A percentile compares a stretch with the other conserved stretches of the same genome.
Evolutionary conservation across 306 rosid species (phyloP).

Genomic region (Rubus idaeus): DNA sequence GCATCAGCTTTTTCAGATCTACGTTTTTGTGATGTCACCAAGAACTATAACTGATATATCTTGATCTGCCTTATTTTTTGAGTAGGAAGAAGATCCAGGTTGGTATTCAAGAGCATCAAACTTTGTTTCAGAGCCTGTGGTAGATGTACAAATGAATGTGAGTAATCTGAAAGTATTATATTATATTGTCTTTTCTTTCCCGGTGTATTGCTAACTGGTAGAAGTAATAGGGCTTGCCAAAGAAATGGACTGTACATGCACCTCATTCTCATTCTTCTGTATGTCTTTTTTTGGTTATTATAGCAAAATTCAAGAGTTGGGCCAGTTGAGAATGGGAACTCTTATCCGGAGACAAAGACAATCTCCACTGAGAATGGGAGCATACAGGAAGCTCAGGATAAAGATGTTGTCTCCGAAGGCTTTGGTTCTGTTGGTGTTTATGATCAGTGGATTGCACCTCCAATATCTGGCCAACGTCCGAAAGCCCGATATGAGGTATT

Average conservation of each 20-base stretch:
- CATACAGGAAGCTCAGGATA: conserved; percentile 60
- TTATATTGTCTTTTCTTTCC: neutral
- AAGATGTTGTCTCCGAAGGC: conserved; percentile 75
- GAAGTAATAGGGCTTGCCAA: neutral
- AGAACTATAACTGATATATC: conserved; percentile 30
- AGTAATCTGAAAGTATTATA: conserved; percentile 32
- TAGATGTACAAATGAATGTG: conserved; percentile 85
- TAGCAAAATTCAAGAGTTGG: conserved; percentile 68
- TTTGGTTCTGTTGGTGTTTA: conserved; percentile 65
- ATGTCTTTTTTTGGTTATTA: conserved; percentile 26
- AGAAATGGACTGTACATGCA: neutral
- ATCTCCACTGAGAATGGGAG: conserved; percentile 71
- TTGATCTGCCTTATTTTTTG: conserved; percentile 21
- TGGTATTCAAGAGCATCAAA: conserved; percentile 93
- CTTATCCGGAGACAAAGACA: conserved; percentile 73
- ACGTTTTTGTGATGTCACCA: conserved; percentile 13
- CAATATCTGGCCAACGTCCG: conserved; percentile 68
- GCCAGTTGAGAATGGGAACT: conserved; percentile 70
- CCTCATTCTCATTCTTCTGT: neutral
- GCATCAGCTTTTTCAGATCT: neutral
- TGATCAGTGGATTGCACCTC: conserved; percentile 82
- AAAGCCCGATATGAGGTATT: conserved; percentile 90
- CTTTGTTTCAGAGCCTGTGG: conserved; percentile 71
- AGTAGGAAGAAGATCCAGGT: conserved; percentile 93
- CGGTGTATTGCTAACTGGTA: neutral